Evolutionary conservation across 306 rosid species (phyloP).

Genomic region (Neltuma alba): DNA sequence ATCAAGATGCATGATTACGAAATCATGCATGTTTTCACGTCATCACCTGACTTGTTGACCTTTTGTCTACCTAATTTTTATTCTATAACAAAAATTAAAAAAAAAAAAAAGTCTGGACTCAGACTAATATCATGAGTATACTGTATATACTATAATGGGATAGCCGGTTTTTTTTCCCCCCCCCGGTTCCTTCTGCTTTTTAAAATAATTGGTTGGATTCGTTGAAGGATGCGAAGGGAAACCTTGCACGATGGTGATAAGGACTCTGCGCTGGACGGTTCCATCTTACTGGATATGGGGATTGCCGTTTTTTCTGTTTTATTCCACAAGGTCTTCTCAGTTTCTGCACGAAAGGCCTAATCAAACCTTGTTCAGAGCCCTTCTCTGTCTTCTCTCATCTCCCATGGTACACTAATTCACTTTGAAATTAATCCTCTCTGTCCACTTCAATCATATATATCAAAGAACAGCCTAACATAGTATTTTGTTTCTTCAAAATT

Average conservation of each 20-base stretch:
- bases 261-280: conserved; percentile 65
- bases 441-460: too few species aligned
- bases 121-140: neutral
- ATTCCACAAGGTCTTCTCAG: conserved; percentile 66
- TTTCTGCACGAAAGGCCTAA: conserved; percentile 65
- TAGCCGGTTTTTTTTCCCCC: neutral
- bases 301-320: conserved; percentile 66
- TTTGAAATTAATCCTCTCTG: neutral
- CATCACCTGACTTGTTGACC: neutral
- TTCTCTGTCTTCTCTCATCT: conserved; percentile 52
- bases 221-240: conserved; percentile 48
- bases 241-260: conserved; percentile 68
- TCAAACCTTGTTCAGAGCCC: conserved; percentile 42
- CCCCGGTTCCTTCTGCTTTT: too few species aligned
- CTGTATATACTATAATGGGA: neutral
- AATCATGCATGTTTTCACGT: neutral
- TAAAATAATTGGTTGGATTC: neutral
- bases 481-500: neutral
- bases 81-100: neutral
- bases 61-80: neutral
- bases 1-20: neutral
- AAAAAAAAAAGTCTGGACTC: neutral
- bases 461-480: neutral
- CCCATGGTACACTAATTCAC: conserved; percentile 51
- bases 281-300: conserved; percentile 72